A percentile compares a stretch with the other conserved stretches of the same genome.
phyloP scores from a whole-genome alignment of 2,329 filamentous ascomycete species.

The Alternaria rosae region DNA sequence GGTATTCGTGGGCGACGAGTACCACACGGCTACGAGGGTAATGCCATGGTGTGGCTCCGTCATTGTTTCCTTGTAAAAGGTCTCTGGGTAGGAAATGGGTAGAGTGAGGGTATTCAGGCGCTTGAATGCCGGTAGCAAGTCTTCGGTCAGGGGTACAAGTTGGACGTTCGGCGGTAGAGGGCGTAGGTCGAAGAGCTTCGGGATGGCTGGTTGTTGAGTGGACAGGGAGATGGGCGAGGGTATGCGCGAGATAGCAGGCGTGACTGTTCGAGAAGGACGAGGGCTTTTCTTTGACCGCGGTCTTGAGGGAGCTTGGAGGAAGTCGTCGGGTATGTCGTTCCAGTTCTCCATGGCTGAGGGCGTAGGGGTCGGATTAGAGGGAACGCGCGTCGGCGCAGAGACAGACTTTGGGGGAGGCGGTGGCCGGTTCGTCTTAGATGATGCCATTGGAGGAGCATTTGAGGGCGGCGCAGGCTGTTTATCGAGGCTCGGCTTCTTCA shows the following conservation, averaged over 20 bases:
- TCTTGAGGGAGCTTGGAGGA: constrained; percentile 33
- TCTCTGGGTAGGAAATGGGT: constrained; percentile 67
- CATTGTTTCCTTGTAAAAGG: constrained; percentile 68
- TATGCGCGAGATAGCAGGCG: constrained; percentile 26
- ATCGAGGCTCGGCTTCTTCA: constrained; percentile 54
- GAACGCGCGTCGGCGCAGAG: constrained; percentile 26
- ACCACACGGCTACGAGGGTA: constrained; percentile 67
- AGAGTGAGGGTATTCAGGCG: constrained; percentile 66
- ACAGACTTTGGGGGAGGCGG: constrained; percentile 31
- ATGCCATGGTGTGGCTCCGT: constrained; percentile 62
- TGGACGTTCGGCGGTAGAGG: constrained; percentile 59
- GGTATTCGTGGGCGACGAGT: constrained; percentile 34
- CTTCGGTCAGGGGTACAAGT: constrained; percentile 60
- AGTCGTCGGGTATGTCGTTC: constrained; percentile 40
- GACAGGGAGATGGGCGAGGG: constrained; percentile 23
- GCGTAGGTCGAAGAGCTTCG: constrained; percentile 36
- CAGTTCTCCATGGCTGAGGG: constrained; percentile 33
- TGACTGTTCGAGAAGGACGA: constrained; percentile 27
- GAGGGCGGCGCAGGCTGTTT: constrained; percentile 26
- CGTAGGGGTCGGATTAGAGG: constrained; percentile 22
- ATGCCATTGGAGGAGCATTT: constrained; percentile 5
- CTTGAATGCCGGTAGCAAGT: constrained; percentile 63
- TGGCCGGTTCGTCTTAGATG: constrained; percentile 16
- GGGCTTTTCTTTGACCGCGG: constrained; percentile 35
- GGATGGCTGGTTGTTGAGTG: constrained; percentile 12